Evolutionary conservation across 2,329 filamentous ascomycete genomes (phyloP).

Genomic region (Fusarium miscanthi): DNA sequence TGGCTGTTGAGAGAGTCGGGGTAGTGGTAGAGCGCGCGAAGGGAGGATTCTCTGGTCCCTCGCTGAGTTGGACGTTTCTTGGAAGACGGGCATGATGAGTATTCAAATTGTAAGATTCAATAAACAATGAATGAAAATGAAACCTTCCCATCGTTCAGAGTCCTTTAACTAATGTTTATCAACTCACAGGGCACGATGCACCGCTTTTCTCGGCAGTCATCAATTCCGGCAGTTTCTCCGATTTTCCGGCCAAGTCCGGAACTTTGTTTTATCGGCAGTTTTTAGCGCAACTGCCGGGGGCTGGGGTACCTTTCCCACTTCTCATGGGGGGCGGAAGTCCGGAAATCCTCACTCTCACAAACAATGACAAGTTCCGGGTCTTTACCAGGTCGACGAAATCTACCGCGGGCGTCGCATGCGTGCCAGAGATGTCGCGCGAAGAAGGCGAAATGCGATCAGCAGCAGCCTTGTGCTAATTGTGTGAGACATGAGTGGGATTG

Average conservation of each 20-base stretch:
- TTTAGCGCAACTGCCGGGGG: not conserved
- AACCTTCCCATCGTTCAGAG: no score
- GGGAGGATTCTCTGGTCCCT: conserved; percentile 13
- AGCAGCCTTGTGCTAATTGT: conserved; percentile 4
- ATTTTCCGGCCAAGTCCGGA: conserved; percentile 4
- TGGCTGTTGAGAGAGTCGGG: conserved; percentile 1
- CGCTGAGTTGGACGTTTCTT: conserved; percentile 6
- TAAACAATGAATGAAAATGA: not conserved
- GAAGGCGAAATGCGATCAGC: conserved; percentile 6
- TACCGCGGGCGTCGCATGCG: conserved; percentile 6
- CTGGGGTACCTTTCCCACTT: not conserved
- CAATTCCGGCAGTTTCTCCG: not conserved
- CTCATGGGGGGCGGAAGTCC: not conserved
- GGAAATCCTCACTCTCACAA: not conserved
- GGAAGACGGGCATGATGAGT: conserved; percentile 14
- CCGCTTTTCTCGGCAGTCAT: not conserved
- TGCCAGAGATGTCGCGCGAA: conserved; percentile 4
- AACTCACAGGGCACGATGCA: not conserved
- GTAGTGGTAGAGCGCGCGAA: not conserved
- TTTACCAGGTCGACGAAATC: not conserved
- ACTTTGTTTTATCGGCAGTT: not conserved
- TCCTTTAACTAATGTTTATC: not conserved
- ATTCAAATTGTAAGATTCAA: accelerated
- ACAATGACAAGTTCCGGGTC: not conserved
- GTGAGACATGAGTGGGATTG: not conserved